Base-by-base conservation (phyloP, 2,329 filamentous ascomycete genomes). In the Penicillium olsonii region DNA sequence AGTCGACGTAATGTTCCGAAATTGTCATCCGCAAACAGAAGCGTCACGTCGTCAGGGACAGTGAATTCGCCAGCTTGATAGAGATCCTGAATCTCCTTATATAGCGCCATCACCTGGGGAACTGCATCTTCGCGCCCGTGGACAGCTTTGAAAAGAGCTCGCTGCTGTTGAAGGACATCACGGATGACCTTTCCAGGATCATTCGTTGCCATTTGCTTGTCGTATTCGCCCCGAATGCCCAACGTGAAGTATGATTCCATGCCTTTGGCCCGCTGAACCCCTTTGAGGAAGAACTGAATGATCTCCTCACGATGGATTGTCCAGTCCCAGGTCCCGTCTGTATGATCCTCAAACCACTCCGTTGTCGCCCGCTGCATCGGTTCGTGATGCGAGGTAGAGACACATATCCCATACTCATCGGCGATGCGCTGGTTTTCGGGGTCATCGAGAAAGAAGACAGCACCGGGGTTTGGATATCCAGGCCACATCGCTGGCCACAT, bases 371-470 rank as follows among this genome's bases (percentile, higher is more conserved):
- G 75, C 56, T 81, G 79, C 80, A 90, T 82, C 1, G 87, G 87
- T 67, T 90, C 87, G 1, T 83, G 88, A 67, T 90, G 87, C 9
- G 83, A 87, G 7, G 84, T 86, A 3, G 85, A 85, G 64, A 90
- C 82, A 1, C 90, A 85, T 48, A 90, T 82, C 34, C 84, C 87
- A 63, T 84, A 90, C n/a, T 85, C 85, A 59, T 90, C 84, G 0
- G 87, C 84, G 5, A 88, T 76, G 0, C 84, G 81, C 62, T 88
- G 84, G 57, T 84, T 90, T 24, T 78, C 75, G 2, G 81, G 75
- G 62, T 90, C 87, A 53, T 90, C 87, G 1, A 88, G 79, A 62
- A 84, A 83, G 61, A 90, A 87, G 78, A 88, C 88, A 55, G 78
- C 81, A 5, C 78, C 81, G 4, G 53, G 53, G n/a, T 55, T 55